These are phyloP conservation scores for Singerocomus inundabilis DNA, from an alignment of 1,284 basidiomycete genomes.

Conservation along the genomic window DNA sequence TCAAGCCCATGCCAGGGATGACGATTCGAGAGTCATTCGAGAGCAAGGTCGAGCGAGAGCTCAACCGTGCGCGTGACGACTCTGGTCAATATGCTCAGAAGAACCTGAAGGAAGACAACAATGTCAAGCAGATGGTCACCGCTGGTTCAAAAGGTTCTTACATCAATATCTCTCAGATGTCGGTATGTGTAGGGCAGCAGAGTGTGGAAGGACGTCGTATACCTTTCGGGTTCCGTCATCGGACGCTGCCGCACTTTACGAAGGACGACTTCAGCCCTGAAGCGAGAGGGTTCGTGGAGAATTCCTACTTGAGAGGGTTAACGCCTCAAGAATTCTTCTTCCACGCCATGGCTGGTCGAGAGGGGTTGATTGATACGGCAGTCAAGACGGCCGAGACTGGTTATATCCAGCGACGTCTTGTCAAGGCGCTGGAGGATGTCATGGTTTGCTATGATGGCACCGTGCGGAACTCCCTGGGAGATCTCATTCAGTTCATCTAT, in stretches of 20 bases:
- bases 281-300: conserved; percentile 98
- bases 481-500: conserved; percentile 95
- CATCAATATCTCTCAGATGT: conserved; percentile 99
- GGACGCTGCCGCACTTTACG: conserved; percentile 95
- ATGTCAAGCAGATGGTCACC: conserved; percentile 99
- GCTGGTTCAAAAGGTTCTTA: conserved; percentile 98
- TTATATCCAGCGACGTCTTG: conserved; percentile 96
- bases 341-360: conserved; percentile 99
- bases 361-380: conserved; percentile 98
- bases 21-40: conserved; percentile 99
- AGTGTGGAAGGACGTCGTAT: conserved; percentile 98
- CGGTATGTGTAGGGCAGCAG: conserved; percentile 98
- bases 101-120: conserved; percentile 97
- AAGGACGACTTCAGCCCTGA: conserved; percentile 99
- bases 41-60: conserved; percentile 84
- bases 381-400: conserved; percentile 99
- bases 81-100: conserved; percentile 96
- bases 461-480: conserved; percentile 93
- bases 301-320: conserved; percentile 96
- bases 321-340: conserved; percentile 99
- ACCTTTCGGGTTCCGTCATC: conserved; percentile 97
- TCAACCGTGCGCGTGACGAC: conserved; percentile 95
- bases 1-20: conserved; percentile 94
- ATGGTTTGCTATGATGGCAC: conserved; percentile 98
- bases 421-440: conserved; percentile 97